Conservation (phyloP, 192 early-diverging fungal species). For the Obelidium mucronatum region DNA sequence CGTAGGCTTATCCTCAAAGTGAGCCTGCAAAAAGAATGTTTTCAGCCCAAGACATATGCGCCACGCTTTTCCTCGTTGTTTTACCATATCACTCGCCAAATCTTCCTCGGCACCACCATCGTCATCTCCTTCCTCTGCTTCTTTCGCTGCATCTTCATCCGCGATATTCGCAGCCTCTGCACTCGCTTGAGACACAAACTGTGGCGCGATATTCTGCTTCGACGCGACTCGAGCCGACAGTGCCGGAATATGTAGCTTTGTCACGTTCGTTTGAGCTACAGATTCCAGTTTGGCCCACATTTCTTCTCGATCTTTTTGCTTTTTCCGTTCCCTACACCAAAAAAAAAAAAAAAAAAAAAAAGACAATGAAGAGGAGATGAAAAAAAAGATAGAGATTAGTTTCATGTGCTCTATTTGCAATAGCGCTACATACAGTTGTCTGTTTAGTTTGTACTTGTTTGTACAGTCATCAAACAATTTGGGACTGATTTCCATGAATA, state of each 20-base stretch:
- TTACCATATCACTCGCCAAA: slow-evolving; percentile 52
- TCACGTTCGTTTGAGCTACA: slow-evolving; percentile 52
- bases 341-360: too few relatives aligned
- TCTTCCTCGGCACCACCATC: slow-evolving; percentile 17
- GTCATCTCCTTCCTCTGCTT: slow-evolving; percentile 16
- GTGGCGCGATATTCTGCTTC: slow-evolving; percentile 16
- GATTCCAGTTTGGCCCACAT: slow-evolving; percentile 82
- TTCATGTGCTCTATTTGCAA: neutral
- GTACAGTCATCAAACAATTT: slow-evolving; percentile 97
- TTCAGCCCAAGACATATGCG: neutral
- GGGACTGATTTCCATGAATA: slow-evolving; percentile 97
- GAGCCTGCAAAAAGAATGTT: slow-evolving; percentile 37
- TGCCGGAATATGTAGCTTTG: slow-evolving; percentile 41
- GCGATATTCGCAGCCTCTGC: slow-evolving; percentile 21
- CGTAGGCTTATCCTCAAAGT: slow-evolving; percentile 61
- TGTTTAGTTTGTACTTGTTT: slow-evolving; percentile 87
- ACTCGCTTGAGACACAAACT: slow-evolving; percentile 24
- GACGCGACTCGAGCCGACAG: slow-evolving; percentile 21
- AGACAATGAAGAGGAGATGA: too few relatives aligned
- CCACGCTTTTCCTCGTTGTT: neutral
- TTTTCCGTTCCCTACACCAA: slow-evolving; percentile 86
- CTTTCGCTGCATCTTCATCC: slow-evolving; percentile 34
- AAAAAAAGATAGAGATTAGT: neutral
- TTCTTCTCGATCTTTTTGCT: slow-evolving; percentile 79
- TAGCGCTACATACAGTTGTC: slow-evolving; percentile 73